phyloP scores from a whole-genome alignment of 106 monocot species.

The Allium fistulosum region DNA sequence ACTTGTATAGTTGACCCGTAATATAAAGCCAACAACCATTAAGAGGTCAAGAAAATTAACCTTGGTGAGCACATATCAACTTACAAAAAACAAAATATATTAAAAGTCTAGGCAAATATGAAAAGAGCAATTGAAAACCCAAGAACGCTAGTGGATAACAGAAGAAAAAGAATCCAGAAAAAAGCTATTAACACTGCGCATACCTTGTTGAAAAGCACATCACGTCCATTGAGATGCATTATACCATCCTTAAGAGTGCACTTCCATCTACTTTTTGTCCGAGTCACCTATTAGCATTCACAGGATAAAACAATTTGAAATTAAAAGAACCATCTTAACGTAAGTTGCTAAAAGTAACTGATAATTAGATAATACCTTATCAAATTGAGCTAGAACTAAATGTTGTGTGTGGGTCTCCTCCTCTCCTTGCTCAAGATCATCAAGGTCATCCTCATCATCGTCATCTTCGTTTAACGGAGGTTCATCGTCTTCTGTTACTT shows the following conservation, averaged over 20 bases:
- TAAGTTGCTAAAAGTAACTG: too few relatives aligned
- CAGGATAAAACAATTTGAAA: conserved; percentile 1
- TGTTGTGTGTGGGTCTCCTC: conserved; percentile 79
- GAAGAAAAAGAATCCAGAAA: not conserved
- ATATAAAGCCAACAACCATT: not conserved
- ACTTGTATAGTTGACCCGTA: not conserved
- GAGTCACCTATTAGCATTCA: conserved; percentile 44
- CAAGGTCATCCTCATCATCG: conserved; percentile 73
- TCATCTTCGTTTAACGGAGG: conserved; percentile 97
- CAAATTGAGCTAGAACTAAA: conserved; percentile 93
- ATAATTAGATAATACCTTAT: conserved; percentile 44
- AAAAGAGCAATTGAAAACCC: not conserved
- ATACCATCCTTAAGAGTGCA: conserved; percentile 95
- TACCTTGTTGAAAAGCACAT: conserved; percentile 98
- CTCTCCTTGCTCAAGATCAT: conserved; percentile 77
- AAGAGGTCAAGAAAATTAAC: not conserved
- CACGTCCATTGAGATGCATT: conserved; percentile 82
- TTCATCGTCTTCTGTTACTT: conserved; percentile 68
- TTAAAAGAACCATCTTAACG: not conserved
- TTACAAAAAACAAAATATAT: not conserved
- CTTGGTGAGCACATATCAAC: not conserved
- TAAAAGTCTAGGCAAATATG: not conserved
- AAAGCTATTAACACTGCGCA: not conserved
- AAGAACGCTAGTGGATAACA: not conserved
- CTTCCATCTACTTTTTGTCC: conserved; percentile 90